These are phyloP conservation scores for Cyberlindnera subsufficiens DNA, from an alignment of 805 yeast species.

Conservation along the genomic window DNA sequence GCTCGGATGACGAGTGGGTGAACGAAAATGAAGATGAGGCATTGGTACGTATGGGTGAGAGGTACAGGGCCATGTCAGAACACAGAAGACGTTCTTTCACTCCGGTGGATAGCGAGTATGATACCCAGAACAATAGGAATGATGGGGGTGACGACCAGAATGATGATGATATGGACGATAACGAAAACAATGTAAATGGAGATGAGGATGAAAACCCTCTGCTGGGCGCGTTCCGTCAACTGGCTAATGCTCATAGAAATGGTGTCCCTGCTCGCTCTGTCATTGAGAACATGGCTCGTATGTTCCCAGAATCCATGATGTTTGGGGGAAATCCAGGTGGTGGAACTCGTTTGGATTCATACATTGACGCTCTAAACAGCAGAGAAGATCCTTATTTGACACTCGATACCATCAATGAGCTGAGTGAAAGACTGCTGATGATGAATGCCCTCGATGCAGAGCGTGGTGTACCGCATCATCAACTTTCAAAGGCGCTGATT, in stretches of 20 bases:
- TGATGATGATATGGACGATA: slow-evolving; percentile 20
- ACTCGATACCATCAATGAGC: slow-evolving; percentile 58
- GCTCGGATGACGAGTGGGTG: slow-evolving; percentile 22
- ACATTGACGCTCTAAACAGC: slow-evolving; percentile 15
- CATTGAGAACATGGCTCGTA: slow-evolving; percentile 26
- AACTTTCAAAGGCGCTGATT: slow-evolving; percentile 49
- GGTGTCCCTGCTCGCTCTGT: slow-evolving; percentile 5
- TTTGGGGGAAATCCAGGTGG: slow-evolving; percentile 22
- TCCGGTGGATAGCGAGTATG: slow-evolving; percentile 17
- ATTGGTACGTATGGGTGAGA: slow-evolving; percentile 35
- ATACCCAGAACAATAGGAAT: slow-evolving; percentile 19
- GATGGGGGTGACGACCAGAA: slow-evolving; percentile 19
- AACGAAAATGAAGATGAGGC: slow-evolving; percentile 27
- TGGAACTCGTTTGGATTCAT: slow-evolving; percentile 11
- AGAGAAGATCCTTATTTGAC: slow-evolving; percentile 53
- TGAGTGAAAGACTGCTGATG: slow-evolving; percentile 62
- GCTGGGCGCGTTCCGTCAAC: slow-evolving; percentile 22
- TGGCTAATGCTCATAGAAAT: slow-evolving; percentile 17
- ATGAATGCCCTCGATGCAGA: slow-evolving; percentile 60
- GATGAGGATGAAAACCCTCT: slow-evolving; percentile 20
- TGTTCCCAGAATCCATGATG: slow-evolving; percentile 34
- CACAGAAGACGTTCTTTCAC: slow-evolving; percentile 9
- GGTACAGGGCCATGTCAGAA: slow-evolving; percentile 29
- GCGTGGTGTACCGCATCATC: slow-evolving; percentile 54
- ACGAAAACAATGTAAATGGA: slow-evolving; percentile 16